A percentile compares a stretch with the other conserved stretches of the same genome.
Conservation (phyloP, 2,329 filamentous ascomycete genomes). For the Fusarium xyrophilum region DNA sequence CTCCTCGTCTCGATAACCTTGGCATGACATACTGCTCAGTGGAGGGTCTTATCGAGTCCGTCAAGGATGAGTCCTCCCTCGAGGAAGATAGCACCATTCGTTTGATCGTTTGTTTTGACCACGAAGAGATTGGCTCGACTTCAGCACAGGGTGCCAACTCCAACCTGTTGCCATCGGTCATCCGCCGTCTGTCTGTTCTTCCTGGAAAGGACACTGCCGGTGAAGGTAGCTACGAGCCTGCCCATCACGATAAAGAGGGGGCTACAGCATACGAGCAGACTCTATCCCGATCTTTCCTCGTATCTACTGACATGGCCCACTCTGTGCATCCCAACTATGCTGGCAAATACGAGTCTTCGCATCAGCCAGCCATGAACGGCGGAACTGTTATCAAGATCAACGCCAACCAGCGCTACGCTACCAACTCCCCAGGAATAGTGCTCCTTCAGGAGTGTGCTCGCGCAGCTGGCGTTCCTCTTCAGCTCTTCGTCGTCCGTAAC, state of each 20-base stretch:
- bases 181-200: constrained; percentile 84
- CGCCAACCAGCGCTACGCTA: constrained; percentile 95
- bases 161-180: constrained; percentile 85
- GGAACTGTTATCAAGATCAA: constrained; percentile 98
- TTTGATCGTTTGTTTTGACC: constrained; percentile 93
- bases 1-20: constrained; percentile 92
- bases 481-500: constrained; percentile 95
- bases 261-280: constrained; percentile 93
- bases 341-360: constrained; percentile 87
- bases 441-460: constrained; percentile 87
- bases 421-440: constrained; percentile 94
- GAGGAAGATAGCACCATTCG: constrained; percentile 83
- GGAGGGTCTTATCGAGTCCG: constrained; percentile 81
- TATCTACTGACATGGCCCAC: constrained; percentile 98
- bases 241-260: constrained; percentile 65
- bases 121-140: constrained; percentile 94
- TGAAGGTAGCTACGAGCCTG: constrained; percentile 65
- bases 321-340: constrained; percentile 94
- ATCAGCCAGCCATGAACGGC: constrained; percentile 94
- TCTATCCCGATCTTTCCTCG: constrained; percentile 85
- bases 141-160: constrained; percentile 94
- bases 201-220: constrained; percentile 72
- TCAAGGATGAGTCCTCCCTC: constrained; percentile 68
- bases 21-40: constrained; percentile 96
- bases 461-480: constrained; percentile 78